Percentiles rank a stretch among this genome's conserved stretches.
Conservation (phyloP, 208 protist species). For the Trypanosoma platydactyli region DNA sequence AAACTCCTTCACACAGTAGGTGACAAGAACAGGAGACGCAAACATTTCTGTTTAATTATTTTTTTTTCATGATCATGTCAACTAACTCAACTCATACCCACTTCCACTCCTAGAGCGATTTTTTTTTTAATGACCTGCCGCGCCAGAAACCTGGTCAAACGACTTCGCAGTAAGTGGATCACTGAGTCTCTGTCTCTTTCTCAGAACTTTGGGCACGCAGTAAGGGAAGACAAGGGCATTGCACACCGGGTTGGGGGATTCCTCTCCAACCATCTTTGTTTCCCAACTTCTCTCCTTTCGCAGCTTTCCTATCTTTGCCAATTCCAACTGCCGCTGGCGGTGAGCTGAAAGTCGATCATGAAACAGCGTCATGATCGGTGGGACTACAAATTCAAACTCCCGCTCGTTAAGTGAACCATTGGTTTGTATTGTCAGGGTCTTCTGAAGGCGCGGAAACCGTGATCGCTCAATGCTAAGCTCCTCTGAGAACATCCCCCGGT, state of each 20-base stretch:
- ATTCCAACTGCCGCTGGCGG: constrained; percentile 76
- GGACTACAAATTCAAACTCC: constrained; percentile 89
- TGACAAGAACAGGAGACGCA: no score
- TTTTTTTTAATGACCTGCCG: constrained; percentile 10
- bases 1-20: no score
- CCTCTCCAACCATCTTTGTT: constrained; percentile 37
- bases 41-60: not conserved
- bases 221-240: constrained; percentile 86
- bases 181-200: constrained; percentile 45
- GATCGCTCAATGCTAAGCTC: constrained; percentile 87
- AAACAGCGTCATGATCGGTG: constrained; percentile 79
- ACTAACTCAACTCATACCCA: no score
- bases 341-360: constrained; percentile 80
- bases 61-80: not conserved
- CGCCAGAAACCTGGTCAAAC: not conserved
- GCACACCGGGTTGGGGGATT: constrained; percentile 70
- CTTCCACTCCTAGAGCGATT: no score
- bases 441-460: constrained; percentile 78
- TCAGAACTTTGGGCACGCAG: constrained; percentile 80
- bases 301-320: constrained; percentile 85
- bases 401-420: constrained; percentile 87
- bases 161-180: constrained; percentile 67
- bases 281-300: constrained; percentile 71
- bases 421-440: constrained; percentile 80
- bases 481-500: constrained; percentile 88